Conservation (phyloP, 2,329 filamentous ascomycete species). For the Fusarium haematococcum region DNA sequence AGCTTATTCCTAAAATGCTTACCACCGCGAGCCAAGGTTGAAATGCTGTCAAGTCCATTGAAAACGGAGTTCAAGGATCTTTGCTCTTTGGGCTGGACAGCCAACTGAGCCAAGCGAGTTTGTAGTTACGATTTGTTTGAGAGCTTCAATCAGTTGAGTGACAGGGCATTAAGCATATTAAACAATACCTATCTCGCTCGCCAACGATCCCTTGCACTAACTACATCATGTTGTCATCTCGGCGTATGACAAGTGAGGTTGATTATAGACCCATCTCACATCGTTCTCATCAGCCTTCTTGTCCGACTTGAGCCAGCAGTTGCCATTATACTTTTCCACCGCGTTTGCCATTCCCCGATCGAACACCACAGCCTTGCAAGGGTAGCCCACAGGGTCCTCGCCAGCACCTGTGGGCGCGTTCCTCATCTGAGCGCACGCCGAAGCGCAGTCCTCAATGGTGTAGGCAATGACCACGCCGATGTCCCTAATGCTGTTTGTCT, state of each 20-base stretch:
- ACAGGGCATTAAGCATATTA: neutral
- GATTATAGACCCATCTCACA: neutral
- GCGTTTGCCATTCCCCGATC: neutral
- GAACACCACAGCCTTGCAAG: neutral
- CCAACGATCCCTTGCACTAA: neutral
- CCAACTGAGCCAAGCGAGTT: neutral
- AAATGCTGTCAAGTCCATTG: neutral
- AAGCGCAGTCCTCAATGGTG: neutral
- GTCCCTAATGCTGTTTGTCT: neutral
- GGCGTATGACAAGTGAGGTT: neutral
- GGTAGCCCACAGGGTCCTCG: neutral
- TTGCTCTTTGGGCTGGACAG: neutral
- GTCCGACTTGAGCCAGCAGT: neutral
- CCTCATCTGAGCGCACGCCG: neutral
- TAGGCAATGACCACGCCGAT: neutral
- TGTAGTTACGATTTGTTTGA: neutral
- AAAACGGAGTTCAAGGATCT: neutral
- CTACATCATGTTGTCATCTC: neutral
- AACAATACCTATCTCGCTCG: neutral
- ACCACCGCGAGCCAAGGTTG: neutral
- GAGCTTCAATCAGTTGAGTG: neutral
- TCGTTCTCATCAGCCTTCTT: neutral
- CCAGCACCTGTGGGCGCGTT: neutral
- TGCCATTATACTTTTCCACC: neutral
- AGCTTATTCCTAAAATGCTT: neutral